A percentile compares a stretch with the other conserved stretches of the same genome.
These are phyloP conservation scores for Russula earlei DNA, from an alignment of 768 basidiomycete species.

Conservation along the genomic window DNA sequence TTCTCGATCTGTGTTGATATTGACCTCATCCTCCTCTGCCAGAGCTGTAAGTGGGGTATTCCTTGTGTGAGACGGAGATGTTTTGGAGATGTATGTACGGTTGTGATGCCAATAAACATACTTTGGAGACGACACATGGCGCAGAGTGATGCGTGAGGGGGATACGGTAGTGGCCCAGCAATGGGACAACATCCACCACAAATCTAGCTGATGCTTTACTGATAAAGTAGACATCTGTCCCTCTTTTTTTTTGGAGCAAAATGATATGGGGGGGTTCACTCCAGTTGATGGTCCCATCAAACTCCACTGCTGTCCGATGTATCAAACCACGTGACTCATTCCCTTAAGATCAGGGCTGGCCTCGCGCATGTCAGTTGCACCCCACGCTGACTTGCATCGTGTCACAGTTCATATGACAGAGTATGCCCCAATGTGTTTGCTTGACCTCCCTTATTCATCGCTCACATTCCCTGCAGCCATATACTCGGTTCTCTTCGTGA, in stretches of 20 bases:
- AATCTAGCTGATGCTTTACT: too few relatives aligned
- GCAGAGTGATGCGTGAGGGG: too few relatives aligned
- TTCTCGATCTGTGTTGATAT: not conserved
- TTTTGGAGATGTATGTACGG: too few relatives aligned
- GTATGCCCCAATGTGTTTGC: conserved; percentile 1
- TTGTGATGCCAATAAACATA: not conserved
- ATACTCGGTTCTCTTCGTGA: conserved; percentile 13
- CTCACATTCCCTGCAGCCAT: conserved; percentile 1
- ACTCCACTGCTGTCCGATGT: too few relatives aligned
- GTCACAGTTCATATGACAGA: conserved; percentile 2
- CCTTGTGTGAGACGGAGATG: not conserved
- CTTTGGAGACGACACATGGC: too few relatives aligned
- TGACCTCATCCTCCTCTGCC: not conserved
- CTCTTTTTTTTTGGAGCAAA: too few relatives aligned
- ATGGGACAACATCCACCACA: too few relatives aligned
- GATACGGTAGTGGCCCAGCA: too few relatives aligned
- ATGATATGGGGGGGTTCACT: too few relatives aligned
- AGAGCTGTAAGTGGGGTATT: conserved; percentile 39
- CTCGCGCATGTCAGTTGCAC: not conserved
- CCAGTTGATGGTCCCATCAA: too few relatives aligned
- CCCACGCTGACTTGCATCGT: not conserved
- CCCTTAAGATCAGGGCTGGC: not conserved
- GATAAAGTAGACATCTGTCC: too few relatives aligned
- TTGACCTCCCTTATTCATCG: not conserved
- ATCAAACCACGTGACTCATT: not conserved